Evolutionary conservation across 257 asterid species (phyloP).

Genomic region (Leptodermis oblonga): DNA sequence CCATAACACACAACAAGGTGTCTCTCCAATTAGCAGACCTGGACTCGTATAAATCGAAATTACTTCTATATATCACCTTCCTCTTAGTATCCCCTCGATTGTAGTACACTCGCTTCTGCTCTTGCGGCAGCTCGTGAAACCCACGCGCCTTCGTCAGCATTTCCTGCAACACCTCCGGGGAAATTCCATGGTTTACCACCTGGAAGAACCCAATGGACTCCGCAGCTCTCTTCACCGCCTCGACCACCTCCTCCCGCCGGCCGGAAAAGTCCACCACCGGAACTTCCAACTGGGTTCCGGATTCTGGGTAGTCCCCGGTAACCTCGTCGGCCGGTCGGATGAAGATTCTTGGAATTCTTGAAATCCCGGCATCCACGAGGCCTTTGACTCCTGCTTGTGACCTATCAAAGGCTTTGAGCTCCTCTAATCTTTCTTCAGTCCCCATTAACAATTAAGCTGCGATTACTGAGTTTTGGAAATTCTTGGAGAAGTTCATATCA

Average conservation of each 20-base stretch:
- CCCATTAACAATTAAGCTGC: background rate
- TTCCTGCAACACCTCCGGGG: slow-evolving; percentile 7
- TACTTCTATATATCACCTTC: background rate
- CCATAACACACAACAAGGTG: slow-evolving; percentile 4
- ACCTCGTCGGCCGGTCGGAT: slow-evolving; percentile 11
- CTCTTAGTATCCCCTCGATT: background rate
- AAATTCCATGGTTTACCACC: slow-evolving; percentile 19
- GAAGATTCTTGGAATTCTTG: slow-evolving; percentile 15
- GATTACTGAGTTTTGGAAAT: background rate
- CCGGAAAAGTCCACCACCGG: slow-evolving; percentile 18
- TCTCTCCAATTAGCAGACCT: slow-evolving; percentile 13
- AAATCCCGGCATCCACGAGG: slow-evolving; percentile 16
- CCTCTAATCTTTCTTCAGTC: background rate
- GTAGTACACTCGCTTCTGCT: slow-evolving; percentile 6
- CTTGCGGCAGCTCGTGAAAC: slow-evolving; percentile 11
- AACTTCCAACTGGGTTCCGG: slow-evolving; percentile 13
- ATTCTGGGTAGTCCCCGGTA: slow-evolving; percentile 13
- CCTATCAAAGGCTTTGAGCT: slow-evolving; percentile 17
- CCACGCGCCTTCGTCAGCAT: slow-evolving; percentile 10
- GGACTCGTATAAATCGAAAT: slow-evolving; percentile 11
- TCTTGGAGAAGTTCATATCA: too few species aligned
- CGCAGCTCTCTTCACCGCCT: slow-evolving; percentile 14
- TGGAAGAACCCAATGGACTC: slow-evolving; percentile 17
- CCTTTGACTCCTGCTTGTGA: slow-evolving; percentile 22
- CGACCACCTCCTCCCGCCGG: slow-evolving; percentile 10